Evolutionary conservation across 371 early-diverging fungal species (phyloP), one percentile per base, ranked within the genome.

Genomic region (Umbelopsis sp.): DNA sequence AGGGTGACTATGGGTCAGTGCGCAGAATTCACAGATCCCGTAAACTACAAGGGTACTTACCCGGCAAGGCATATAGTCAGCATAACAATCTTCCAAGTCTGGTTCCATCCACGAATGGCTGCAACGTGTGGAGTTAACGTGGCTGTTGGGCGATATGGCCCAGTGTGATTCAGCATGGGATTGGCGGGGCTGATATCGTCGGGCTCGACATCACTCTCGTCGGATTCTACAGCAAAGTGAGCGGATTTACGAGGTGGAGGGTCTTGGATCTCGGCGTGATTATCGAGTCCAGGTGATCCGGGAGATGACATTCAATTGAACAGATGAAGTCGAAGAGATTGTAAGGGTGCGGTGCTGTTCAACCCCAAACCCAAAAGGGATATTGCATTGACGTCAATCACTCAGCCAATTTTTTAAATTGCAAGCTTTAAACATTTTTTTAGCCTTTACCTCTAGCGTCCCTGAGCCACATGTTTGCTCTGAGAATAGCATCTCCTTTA

Each of bases 21-120:
- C 44, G 12, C 44, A 62, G 70, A 69, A 70, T 70, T 68, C 32
- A 72, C 71, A 9, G 16, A 37, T 44, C 66, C 50, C 2, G 10
- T 32, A 18, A 10, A 44, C n/a, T 53, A 65, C 45, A 25, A 44
- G 11, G 25, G 44, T 11, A 72, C 68, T 70, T 72, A 79, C 79
- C 76, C 79, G 44, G 75, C 76, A 41, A 85, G 72, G 45, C 79
- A 83, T 32, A 78, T 57, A 1, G 85, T 85, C 20, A 85, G 62
- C 57, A 79, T 77, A 44, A 83, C 57, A 37, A 78, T 73, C 71
- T 71, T 74, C 32, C 74, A 66, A 12, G 73, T 78, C 52, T 71
- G 76, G 51, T 73, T 80, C 9, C 74, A 71, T 24, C 84, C 84
- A 65, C 69, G 74, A 24, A 83, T 78, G 65, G 29, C 12, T 35